These are phyloP conservation scores for Ophiosphaerella herpotricha DNA, from an alignment of 2,329 filamentous ascomycete species.

Conservation along the genomic window DNA sequence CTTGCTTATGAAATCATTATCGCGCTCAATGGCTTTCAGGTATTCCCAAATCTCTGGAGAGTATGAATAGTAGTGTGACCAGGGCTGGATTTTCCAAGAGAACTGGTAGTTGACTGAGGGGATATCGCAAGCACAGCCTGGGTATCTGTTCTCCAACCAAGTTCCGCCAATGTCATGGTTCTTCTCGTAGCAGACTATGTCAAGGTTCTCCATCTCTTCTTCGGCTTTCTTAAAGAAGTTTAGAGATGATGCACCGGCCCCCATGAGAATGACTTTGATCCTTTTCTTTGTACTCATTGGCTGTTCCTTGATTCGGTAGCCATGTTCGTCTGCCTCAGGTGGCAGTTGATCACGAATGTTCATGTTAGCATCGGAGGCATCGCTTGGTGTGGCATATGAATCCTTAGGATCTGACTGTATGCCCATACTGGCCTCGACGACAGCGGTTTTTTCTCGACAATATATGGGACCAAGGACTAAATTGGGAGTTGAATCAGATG, in stretches of 20 bases:
- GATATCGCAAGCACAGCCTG: slow-evolving; percentile 46
- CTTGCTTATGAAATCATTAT: slow-evolving; percentile 40
- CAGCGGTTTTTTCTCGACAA: background rate
- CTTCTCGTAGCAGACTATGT: slow-evolving; percentile 51
- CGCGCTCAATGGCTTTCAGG: slow-evolving; percentile 48
- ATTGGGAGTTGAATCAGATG: background rate
- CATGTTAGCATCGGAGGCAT: slow-evolving; percentile 30
- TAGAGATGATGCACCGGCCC: slow-evolving; percentile 49
- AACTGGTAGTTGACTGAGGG: slow-evolving; percentile 48
- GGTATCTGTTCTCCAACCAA: slow-evolving; percentile 49
- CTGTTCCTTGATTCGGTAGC: slow-evolving; percentile 51
- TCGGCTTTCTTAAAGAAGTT: slow-evolving; percentile 52
- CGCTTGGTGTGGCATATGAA: slow-evolving; percentile 19
- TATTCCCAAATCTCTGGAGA: slow-evolving; percentile 56
- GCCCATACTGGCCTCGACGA: slow-evolving; percentile 12
- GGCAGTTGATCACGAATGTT: slow-evolving; percentile 33
- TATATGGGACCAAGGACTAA: slow-evolving; percentile 1
- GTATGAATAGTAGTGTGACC: slow-evolving; percentile 51
- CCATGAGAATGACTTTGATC: slow-evolving; percentile 50
- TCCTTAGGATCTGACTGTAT: slow-evolving; percentile 27
- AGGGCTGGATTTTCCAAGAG: slow-evolving; percentile 56
- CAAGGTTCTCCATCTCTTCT: slow-evolving; percentile 47
- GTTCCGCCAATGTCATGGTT: slow-evolving; percentile 49
- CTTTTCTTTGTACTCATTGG: slow-evolving; percentile 50
- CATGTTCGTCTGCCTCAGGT: slow-evolving; percentile 46